These are phyloP conservation scores for Fremontodendron californicum DNA, from an alignment of 345 rosid genomes.

Conservation along the genomic window DNA sequence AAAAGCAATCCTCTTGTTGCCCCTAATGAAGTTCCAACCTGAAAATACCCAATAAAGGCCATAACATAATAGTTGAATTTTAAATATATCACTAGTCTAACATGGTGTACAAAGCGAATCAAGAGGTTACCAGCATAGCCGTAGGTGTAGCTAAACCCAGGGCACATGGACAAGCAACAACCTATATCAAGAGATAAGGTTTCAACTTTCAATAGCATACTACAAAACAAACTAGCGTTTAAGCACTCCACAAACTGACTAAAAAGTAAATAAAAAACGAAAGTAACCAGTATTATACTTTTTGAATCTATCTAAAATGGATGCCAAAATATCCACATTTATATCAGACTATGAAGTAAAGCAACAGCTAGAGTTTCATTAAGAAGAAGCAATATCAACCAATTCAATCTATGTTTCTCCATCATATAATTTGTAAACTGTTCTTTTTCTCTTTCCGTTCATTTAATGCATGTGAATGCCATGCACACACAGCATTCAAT, in stretches of 20 bases:
- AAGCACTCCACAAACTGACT: not conserved
- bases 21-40: constrained; percentile 95
- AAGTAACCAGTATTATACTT: not conserved
- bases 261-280: not conserved
- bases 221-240: not conserved
- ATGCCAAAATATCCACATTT: not conserved
- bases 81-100: constrained; percentile 13
- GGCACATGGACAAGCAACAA: constrained; percentile 98
- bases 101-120: constrained; percentile 10
- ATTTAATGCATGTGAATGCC: not conserved
- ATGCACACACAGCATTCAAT: not conserved
- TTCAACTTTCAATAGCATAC: constrained; percentile 16
- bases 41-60: constrained; percentile 3
- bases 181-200: constrained; percentile 43
- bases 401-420: not conserved
- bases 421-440: not conserved
- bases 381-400: not conserved
- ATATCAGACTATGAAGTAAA: constrained; percentile 4
- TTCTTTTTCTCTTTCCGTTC: not conserved
- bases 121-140: constrained; percentile 75
- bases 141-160: constrained; percentile 99
- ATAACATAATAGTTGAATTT: constrained; percentile 8
- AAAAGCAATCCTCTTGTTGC: constrained; percentile 92
- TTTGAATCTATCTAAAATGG: not conserved
- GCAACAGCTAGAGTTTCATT: not conserved